Conservation (phyloP, 805 yeast genomes). For the Candida maesae region DNA sequence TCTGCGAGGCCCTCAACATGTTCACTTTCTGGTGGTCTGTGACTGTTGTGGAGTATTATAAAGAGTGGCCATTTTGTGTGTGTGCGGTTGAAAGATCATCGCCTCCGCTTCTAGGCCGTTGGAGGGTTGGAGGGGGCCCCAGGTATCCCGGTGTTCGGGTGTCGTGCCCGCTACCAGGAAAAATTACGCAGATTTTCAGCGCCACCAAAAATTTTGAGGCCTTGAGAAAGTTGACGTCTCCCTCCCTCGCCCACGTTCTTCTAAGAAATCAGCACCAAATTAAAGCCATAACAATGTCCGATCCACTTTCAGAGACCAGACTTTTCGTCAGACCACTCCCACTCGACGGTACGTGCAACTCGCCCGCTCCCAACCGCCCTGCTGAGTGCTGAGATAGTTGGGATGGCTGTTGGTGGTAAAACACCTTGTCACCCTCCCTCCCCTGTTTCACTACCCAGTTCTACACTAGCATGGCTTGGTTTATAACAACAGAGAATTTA, state of each 20-base stretch:
- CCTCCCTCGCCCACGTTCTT: too few species aligned
- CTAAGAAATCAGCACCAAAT: background rate
- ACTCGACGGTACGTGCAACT: slow-evolving; percentile 38
- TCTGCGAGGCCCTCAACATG: background rate
- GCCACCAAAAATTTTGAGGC: slow-evolving; percentile 1
- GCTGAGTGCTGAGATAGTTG: background rate
- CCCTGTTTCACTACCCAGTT: too few species aligned
- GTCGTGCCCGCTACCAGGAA: slow-evolving; percentile 6
- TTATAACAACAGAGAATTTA: too few species aligned
- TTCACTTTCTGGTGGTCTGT: too few species aligned
- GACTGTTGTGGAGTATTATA: too few species aligned
- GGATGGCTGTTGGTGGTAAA: background rate
- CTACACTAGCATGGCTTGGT: too few species aligned
- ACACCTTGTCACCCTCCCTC: too few species aligned
- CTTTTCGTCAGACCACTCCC: slow-evolving; percentile 63
- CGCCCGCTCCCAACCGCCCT: background rate
- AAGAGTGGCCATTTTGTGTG: background rate
- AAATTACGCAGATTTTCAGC: background rate
- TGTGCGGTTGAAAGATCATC: too few species aligned
- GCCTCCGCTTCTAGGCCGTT: too few species aligned
- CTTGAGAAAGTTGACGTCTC: background rate
- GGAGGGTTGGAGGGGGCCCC: too few species aligned
- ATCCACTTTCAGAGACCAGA: slow-evolving; percentile 38
- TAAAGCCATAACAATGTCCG: slow-evolving; percentile 3
- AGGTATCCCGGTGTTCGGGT: slow-evolving; percentile 3